phyloP scores from a whole-genome alignment of 2,329 filamentous ascomycete genomes.

The Apiospora sp. region DNA sequence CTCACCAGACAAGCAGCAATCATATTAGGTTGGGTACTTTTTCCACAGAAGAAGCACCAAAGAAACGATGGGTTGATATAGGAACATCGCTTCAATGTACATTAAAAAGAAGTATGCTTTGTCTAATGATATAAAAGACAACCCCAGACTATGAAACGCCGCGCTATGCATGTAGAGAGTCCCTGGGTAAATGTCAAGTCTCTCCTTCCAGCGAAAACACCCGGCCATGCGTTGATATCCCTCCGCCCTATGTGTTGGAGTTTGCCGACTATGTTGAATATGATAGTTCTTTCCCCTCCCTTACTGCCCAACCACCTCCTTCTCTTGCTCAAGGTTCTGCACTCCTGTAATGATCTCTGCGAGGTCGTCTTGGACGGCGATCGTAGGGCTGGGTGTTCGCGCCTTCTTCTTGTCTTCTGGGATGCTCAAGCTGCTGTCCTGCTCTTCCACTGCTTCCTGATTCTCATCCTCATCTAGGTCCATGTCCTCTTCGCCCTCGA shows the following conservation, averaged over 20 bases:
- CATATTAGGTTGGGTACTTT: not conserved
- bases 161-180: conserved; percentile 14
- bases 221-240: conserved; percentile 6
- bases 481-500: conserved; percentile 36
- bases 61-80: not conserved
- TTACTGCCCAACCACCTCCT: conserved; percentile 36
- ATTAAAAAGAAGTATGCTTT: conserved; percentile 18
- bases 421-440: conserved; percentile 4
- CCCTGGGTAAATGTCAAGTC: conserved; percentile 1
- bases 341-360: conserved; percentile 69
- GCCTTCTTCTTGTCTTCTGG: conserved; percentile 26
- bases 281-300: not conserved
- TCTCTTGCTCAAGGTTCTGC: conserved; percentile 59
- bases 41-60: not conserved
- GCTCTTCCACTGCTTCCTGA: conserved; percentile 30
- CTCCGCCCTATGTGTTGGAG: not conserved
- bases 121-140: not conserved
- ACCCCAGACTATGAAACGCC: conserved; percentile 1
- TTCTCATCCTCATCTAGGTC: conserved; percentile 27
- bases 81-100: conserved; percentile 2
- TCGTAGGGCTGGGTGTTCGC: conserved; percentile 29
- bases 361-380: conserved; percentile 53
- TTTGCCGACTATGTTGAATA: conserved; percentile 23
- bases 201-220: not conserved
- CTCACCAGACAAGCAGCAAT: not conserved